phyloP scores from a whole-genome alignment of 768 basidiomycete species.

The Neoboletus brunneissimus region DNA sequence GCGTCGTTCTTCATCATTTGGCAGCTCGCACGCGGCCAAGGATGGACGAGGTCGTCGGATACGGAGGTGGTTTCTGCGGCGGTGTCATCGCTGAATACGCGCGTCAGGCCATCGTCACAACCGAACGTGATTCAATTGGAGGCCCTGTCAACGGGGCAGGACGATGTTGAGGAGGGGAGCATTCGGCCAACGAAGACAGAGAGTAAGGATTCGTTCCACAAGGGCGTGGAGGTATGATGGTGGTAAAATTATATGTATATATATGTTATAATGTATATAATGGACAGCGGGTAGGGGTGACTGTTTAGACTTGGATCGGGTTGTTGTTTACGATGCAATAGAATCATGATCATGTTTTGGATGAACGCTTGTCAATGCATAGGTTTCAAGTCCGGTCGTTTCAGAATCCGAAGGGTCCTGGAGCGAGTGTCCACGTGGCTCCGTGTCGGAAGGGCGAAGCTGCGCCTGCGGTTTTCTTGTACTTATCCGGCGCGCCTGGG shows the following conservation, averaged over 20 bases:
- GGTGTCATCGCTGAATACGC: neutral
- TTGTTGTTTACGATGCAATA: neutral
- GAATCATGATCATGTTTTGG: neutral
- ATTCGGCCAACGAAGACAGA: neutral
- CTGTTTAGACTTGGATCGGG: neutral
- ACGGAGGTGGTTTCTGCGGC: neutral
- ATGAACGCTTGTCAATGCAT: neutral
- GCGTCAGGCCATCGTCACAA: neutral
- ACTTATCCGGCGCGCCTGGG: too few relatives aligned
- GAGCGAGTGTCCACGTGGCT: too few relatives aligned
- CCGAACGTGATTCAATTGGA: neutral
- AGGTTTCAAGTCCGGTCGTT: neutral
- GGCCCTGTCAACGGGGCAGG: neutral
- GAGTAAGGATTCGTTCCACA: neutral
- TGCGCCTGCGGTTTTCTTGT: too few relatives aligned
- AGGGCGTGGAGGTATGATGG: neutral
- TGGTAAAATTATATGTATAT: neutral
- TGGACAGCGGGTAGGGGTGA: neutral
- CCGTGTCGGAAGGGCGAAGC: too few relatives aligned
- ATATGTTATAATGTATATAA: neutral
- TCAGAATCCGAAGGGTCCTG: too few relatives aligned
- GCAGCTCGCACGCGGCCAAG: slow-evolving; percentile 37
- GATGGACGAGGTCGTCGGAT: slow-evolving; percentile 21
- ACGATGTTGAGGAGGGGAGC: neutral
- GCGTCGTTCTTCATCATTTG: slow-evolving; percentile 39